Evolutionary conservation across 352 stramenopile genomes (phyloP), one percentile per base, ranked within the genome.

Genomic region (Pelagophyceae sp.): DNA sequence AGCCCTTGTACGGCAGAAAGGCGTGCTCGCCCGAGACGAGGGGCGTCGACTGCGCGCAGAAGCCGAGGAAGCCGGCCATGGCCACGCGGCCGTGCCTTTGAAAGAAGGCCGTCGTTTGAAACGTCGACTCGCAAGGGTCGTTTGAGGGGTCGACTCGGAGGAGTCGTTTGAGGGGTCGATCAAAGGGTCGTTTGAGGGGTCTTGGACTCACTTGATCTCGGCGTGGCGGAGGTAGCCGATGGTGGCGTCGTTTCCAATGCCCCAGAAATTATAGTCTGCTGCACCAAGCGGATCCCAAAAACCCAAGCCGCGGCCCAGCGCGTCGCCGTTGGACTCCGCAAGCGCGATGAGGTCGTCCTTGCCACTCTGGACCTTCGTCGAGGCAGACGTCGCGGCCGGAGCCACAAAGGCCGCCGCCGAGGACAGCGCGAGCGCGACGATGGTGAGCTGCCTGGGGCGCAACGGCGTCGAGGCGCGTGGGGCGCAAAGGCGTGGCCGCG

Each of bases 31-130:
- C 67, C 15, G 67, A 50, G 17, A 74, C 67, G 67, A 74, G 33
- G 0, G 11, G 15, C 35, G 35, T 58, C 33, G 67, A 72, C 6
- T 67, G 17, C 31, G 60, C 67, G 45, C 69, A 51, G 77, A 75
- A 72, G 69, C 77, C 77, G 35, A 80, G 70, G 63, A 80, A 69
- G 38, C 51, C 77, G 64, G 78, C 50, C 69, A 76, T 72, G 61
- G 69, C 38, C 38, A 80, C 38, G 60, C 77, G 67, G 50, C 77
- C 77, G 70, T 80, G 77, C 54, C 79, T 80, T n/a, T n/a, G n/a
- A n/a, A n/a, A n/a, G n/a, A n/a, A n/a, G n/a, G n/a, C n/a, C n/a
- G n/a, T n/a, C n/a, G n/a, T n/a, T n/a, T n/a, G n/a, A n/a, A n/a
- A n/a, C n/a, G n/a, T n/a, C n/a, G n/a, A n/a, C n/a, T n/a, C n/a